phyloP scores from a whole-genome alignment of 73 alveolate species.

The Paramecium sexaurelia region DNA sequence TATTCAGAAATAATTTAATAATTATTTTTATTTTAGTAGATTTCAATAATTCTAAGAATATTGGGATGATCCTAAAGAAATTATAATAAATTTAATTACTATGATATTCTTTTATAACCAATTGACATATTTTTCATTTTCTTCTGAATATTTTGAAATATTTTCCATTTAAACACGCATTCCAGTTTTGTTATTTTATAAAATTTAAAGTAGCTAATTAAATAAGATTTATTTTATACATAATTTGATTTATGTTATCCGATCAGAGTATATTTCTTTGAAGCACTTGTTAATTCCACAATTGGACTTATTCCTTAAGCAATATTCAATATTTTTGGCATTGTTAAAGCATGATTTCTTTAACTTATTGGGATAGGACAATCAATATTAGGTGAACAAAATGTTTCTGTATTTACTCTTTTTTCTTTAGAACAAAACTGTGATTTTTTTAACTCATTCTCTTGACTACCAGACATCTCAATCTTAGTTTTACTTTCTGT shows the following conservation, averaged over 20 bases:
- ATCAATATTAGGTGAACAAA: neutral
- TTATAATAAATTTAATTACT: neutral
- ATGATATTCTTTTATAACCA: neutral
- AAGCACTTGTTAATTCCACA: neutral
- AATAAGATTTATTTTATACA: neutral
- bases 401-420: neutral
- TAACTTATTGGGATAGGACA: neutral
- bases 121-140: neutral
- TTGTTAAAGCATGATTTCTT: neutral
- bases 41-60: neutral
- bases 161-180: neutral
- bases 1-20: neutral
- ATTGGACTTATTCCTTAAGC: neutral
- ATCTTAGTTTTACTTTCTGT: neutral
- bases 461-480: neutral
- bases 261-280: neutral
- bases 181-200: slow-evolving; percentile 1
- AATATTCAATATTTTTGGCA: neutral
- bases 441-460: neutral
- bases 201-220: neutral
- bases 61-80: slow-evolving; percentile 22
- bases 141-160: neutral
- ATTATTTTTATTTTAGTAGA: neutral
- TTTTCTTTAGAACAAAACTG: neutral
- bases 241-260: neutral